Evolutionary conservation across 2,329 filamentous ascomycete genomes (phyloP).

Genomic region (Microsporum ferrugineum): DNA sequence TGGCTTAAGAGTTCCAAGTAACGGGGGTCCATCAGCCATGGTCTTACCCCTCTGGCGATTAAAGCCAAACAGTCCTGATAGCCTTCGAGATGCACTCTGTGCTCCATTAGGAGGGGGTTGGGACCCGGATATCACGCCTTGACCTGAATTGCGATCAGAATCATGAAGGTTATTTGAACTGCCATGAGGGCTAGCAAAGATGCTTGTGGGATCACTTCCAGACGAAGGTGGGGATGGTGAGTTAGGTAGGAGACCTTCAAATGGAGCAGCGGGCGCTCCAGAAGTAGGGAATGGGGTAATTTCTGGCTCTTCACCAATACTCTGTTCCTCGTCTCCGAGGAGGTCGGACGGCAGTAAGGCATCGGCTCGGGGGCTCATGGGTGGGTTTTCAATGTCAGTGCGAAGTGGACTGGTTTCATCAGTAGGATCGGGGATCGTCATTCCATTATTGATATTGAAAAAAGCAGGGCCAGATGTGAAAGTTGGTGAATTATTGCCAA

Average conservation of each 20-base stretch:
- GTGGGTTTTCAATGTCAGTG: constrained; percentile 46
- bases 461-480: constrained; percentile 43
- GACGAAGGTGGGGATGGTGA: constrained; percentile 37
- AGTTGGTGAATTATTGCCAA: constrained; percentile 42
- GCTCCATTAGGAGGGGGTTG: constrained; percentile 26
- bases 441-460: constrained; percentile 53
- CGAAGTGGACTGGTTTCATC: constrained; percentile 32
- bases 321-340: constrained; percentile 44
- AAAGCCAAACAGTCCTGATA: constrained; percentile 47
- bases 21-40: constrained; percentile 46
- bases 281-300: constrained; percentile 12
- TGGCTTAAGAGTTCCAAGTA: constrained; percentile 47
- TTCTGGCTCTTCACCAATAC: not conserved
- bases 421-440: constrained; percentile 41
- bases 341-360: constrained; percentile 51
- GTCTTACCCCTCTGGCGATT: constrained; percentile 53
- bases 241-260: constrained; percentile 26
- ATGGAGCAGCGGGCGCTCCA: constrained; percentile 17
- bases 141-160: constrained; percentile 21
- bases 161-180: constrained; percentile 29
- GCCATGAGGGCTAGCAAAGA: constrained; percentile 39
- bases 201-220: constrained; percentile 32
- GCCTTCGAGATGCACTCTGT: constrained; percentile 41
- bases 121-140: constrained; percentile 3
- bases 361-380: constrained; percentile 54